A percentile compares a stretch with the other conserved stretches of the same genome.
These are phyloP conservation scores for Trichoderma breve DNA, from an alignment of 2,329 filamentous ascomycete species.

Conservation along the genomic window DNA sequence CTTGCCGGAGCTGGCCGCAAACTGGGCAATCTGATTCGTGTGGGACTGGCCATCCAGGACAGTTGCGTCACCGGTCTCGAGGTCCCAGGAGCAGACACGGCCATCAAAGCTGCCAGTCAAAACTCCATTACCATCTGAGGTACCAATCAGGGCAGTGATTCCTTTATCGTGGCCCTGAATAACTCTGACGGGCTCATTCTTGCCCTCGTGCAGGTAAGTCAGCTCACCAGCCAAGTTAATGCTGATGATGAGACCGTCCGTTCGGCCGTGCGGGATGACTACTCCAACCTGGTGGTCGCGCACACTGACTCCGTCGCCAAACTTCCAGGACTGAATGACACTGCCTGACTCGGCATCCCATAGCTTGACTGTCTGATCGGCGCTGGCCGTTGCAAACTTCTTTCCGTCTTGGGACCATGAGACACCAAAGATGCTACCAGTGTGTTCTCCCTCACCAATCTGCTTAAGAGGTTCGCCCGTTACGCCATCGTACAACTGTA, in stretches of 20 bases:
- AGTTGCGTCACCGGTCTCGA: constrained; percentile 64
- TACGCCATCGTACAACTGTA: constrained; percentile 95
- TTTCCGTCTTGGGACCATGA: constrained; percentile 88
- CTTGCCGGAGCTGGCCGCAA: constrained; percentile 60
- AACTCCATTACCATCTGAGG: constrained; percentile 54
- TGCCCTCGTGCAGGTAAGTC: constrained; percentile 79
- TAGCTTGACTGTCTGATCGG: constrained; percentile 89
- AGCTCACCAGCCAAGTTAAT: constrained; percentile 85
- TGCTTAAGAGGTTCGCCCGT: constrained; percentile 78
- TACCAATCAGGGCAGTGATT: constrained; percentile 67
- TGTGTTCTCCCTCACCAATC: constrained; percentile 82
- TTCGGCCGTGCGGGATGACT: constrained; percentile 79
- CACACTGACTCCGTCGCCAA: constrained; percentile 76
- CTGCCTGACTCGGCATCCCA: constrained; percentile 86
- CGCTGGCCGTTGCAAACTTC: constrained; percentile 84
- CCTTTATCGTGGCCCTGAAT: constrained; percentile 89
- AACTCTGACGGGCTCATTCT: constrained; percentile 63
- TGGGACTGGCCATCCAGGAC: constrained; percentile 78
- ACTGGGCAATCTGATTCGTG: constrained; percentile 79
- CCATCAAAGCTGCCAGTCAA: constrained; percentile 94
- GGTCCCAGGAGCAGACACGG: constrained; percentile 79
- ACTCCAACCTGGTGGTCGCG: constrained; percentile 91
- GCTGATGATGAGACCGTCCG: constrained; percentile 85
- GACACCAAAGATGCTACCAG: constrained; percentile 87
- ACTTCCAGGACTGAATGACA: constrained; percentile 76